Evolutionary conservation across 2,329 filamentous ascomycete species (phyloP).

Genomic region (Tolypocladium ovalisporum): DNA sequence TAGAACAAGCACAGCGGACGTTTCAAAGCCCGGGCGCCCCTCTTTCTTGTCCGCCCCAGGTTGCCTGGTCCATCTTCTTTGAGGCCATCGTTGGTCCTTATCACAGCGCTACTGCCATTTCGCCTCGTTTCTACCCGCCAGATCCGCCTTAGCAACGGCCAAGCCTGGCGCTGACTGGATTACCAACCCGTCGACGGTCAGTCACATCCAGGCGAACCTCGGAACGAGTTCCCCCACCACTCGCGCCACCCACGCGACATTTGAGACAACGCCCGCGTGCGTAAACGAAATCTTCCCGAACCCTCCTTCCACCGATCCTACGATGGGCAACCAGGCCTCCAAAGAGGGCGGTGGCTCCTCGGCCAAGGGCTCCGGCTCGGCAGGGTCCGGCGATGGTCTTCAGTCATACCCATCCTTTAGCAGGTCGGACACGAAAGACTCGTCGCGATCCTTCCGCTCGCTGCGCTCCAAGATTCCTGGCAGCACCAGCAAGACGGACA

Average conservation of each 20-base stretch:
- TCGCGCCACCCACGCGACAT: constrained; percentile 15
- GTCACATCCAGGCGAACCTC: not conserved
- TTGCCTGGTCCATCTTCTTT: constrained; percentile 42
- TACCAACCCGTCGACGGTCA: not conserved
- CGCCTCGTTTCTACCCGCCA: not conserved
- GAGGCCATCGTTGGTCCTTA: constrained; percentile 16
- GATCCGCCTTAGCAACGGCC: not conserved
- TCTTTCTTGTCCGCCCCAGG: constrained; percentile 39
- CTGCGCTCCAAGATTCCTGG: constrained; percentile 86
- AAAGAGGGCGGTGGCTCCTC: constrained; percentile 40
- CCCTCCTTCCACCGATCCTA: constrained; percentile 8
- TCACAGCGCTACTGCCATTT: not conserved
- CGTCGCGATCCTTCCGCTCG: constrained; percentile 72
- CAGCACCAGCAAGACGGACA: constrained; percentile 61
- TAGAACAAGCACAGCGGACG: constrained; percentile 37
- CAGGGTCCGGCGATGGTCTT: constrained; percentile 38
- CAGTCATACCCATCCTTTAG: constrained; percentile 87
- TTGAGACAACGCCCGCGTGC: constrained; percentile 13
- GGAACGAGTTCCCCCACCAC: constrained; percentile 1
- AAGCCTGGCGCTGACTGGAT: not conserved
- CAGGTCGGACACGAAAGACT: constrained; percentile 88
- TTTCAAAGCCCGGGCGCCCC: constrained; percentile 31
- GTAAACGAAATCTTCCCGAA: not conserved
- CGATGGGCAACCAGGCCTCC: constrained; percentile 70
- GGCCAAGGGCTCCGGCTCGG: constrained; percentile 38